phyloP scores from a whole-genome alignment of 2,329 filamentous ascomycete genomes.

The Exophiala spinifera region DNA sequence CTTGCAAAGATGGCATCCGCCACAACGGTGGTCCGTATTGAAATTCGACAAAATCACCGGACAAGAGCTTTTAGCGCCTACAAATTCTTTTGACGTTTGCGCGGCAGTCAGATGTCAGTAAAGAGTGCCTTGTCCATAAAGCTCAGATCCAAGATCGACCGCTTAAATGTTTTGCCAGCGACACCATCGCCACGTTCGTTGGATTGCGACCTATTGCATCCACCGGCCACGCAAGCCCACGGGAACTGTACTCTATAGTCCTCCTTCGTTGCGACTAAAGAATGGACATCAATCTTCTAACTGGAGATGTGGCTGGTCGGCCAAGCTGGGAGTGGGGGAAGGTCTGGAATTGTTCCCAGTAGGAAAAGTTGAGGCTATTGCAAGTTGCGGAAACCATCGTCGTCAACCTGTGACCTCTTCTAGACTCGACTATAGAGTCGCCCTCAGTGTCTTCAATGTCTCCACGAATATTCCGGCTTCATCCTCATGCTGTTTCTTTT shows the following conservation, averaged over 20 bases:
- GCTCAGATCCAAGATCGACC: neutral
- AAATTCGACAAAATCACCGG: neutral
- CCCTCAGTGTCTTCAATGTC: too few relatives aligned
- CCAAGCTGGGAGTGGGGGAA: neutral
- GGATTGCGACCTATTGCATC: neutral
- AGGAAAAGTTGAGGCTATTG: neutral
- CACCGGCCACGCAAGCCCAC: slow-evolving; percentile 12
- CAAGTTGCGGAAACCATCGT: neutral
- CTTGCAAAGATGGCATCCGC: neutral
- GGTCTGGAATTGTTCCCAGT: neutral
- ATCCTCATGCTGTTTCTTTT: too few relatives aligned
- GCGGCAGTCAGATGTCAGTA: neutral
- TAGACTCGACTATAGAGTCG: too few relatives aligned
- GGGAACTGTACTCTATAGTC: neutral
- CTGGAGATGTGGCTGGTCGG: neutral
- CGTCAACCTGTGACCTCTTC: neutral
- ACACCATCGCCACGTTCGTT: slow-evolving; percentile 2
- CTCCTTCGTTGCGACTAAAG: neutral
- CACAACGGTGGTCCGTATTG: neutral
- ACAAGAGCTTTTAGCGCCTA: neutral
- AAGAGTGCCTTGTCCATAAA: neutral
- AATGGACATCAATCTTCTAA: neutral
- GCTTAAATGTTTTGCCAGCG: slow-evolving; percentile 14
- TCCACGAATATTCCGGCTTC: too few relatives aligned
- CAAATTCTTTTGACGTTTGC: neutral